Conservation (phyloP, 257 asterid genomes). For the Nemophila menziesii region DNA sequence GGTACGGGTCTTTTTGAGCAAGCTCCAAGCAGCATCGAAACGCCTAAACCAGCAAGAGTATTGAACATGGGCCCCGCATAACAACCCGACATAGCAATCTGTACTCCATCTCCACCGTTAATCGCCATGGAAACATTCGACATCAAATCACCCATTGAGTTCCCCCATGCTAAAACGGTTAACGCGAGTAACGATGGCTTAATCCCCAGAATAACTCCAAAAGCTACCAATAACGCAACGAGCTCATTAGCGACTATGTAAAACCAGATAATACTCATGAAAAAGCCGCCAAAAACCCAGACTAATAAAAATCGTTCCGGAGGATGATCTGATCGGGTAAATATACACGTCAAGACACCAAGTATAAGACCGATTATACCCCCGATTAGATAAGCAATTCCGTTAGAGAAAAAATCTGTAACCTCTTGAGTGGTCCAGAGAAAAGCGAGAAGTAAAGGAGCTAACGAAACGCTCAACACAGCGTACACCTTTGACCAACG, state of each 20-base stretch:
- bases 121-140: slow-evolving; percentile 67
- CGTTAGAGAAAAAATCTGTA: slow-evolving; percentile 5
- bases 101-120: slow-evolving; percentile 53
- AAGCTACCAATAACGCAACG: slow-evolving; percentile 46
- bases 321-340: slow-evolving; percentile 33
- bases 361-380: slow-evolving; percentile 25
- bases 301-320: slow-evolving; percentile 39
- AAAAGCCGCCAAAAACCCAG: slow-evolving; percentile 71
- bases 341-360: slow-evolving; percentile 36
- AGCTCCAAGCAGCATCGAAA: slow-evolving; percentile 61
- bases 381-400: slow-evolving; percentile 19
- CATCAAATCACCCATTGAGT: slow-evolving; percentile 79
- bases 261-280: slow-evolving; percentile 80
- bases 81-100: slow-evolving; percentile 76
- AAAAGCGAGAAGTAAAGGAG: slow-evolving; percentile 47
- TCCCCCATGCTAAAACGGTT: slow-evolving; percentile 82
- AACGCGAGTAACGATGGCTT: slow-evolving; percentile 47
- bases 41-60: slow-evolving; percentile 57
- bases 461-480: slow-evolving; percentile 43
- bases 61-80: slow-evolving; percentile 91
- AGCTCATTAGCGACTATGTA: slow-evolving; percentile 71
- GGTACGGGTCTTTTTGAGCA: slow-evolving; percentile 37
- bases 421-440: slow-evolving; percentile 32
- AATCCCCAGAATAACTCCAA: slow-evolving; percentile 46
- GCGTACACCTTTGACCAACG: slow-evolving; percentile 66